Percentiles rank a stretch among this genome's conserved stretches.
Evolutionary conservation across 1,284 basidiomycete species (phyloP).

Genomic region (Gymnopus androsaceus): DNA sequence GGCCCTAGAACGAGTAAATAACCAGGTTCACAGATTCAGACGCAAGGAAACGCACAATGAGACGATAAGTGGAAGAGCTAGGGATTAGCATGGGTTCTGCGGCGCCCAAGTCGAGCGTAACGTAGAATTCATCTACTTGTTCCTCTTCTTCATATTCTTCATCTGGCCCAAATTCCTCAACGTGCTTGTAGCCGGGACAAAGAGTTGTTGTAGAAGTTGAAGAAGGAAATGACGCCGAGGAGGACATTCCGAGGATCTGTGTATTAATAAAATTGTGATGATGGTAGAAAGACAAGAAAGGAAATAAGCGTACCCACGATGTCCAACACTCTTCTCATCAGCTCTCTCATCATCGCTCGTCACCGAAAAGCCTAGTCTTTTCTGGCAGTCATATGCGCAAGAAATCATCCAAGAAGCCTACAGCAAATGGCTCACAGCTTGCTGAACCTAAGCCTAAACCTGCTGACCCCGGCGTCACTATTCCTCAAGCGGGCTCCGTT

Average conservation of each 20-base stretch:
- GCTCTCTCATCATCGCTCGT: conserved; percentile 1
- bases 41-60: conserved; percentile 59
- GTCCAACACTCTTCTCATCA: neutral
- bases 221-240: neutral
- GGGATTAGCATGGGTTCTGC: conserved; percentile 75
- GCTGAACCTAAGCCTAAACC: neutral
- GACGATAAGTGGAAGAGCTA: conserved; percentile 62
- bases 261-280: no score
- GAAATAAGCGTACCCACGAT: neutral
- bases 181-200: conserved; percentile 58
- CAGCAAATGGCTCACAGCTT: conserved; percentile 1
- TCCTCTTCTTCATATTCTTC: conserved; percentile 62
- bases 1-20: conserved; percentile 47
- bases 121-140: conserved; percentile 64
- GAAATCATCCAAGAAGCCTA: neutral
- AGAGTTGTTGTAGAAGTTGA: neutral
- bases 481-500: conserved; percentile 38
- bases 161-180: conserved; percentile 58
- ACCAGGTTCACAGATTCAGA: neutral
- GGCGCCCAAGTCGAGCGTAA: conserved; percentile 70
- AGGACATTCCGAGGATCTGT: neutral
- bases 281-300: neutral
- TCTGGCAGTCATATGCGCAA: conserved; percentile 1
- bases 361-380: conserved; percentile 1
- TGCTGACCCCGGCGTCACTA: conserved; percentile 11